phyloP scores from a whole-genome alignment of 768 basidiomycete species.

The Agrocybe pediades region DNA sequence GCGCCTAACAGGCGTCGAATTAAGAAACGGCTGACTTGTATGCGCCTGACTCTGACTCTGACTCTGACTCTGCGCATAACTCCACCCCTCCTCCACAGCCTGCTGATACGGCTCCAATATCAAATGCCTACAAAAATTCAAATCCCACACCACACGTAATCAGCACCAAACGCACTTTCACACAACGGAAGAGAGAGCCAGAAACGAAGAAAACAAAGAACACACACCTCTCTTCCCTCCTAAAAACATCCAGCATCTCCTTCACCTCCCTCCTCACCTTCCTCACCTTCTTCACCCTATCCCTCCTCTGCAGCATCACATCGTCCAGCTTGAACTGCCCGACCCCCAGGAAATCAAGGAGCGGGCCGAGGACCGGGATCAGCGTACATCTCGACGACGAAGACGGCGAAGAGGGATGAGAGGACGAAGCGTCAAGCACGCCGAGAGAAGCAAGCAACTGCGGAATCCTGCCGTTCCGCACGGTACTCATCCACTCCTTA shows the following conservation, averaged over 20 bases:
- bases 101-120: constrained; percentile 62
- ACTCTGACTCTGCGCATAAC: too few species aligned
- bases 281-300: constrained; percentile 35
- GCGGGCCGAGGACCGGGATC: neutral
- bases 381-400: neutral
- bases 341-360: constrained; percentile 36
- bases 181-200: neutral
- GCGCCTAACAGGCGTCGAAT: too few species aligned
- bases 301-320: constrained; percentile 29
- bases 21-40: too few species aligned
- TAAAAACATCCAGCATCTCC: constrained; percentile 45
- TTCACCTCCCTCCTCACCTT: constrained; percentile 37
- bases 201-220: neutral
- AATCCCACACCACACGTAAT: too few species aligned
- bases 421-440: neutral
- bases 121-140: constrained; percentile 32
- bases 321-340: constrained; percentile 24
- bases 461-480: constrained; percentile 29
- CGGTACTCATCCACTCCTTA: constrained; percentile 51
- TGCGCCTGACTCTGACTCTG: too few species aligned
- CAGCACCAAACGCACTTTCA: too few species aligned
- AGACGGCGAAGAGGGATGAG: too few species aligned
- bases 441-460: neutral
- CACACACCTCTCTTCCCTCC: constrained; percentile 51
- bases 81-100: too few species aligned